Conservation (phyloP, 2,329 filamentous ascomycete genomes). For the Colletotrichum camelliae region DNA sequence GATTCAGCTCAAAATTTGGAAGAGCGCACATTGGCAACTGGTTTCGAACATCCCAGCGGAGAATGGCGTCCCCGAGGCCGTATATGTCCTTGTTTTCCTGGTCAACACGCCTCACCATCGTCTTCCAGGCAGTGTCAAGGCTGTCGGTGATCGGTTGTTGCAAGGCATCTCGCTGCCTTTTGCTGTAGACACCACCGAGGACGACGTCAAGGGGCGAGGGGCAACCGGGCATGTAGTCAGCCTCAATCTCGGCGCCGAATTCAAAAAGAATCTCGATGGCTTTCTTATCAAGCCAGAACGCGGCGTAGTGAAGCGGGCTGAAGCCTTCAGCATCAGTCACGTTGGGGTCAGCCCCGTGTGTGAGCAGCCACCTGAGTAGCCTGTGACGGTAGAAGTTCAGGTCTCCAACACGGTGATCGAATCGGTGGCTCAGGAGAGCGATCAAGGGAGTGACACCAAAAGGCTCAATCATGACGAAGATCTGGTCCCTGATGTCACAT, state of each 20-base stretch:
- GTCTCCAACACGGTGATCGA: neutral
- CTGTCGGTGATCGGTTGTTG: neutral
- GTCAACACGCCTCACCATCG: neutral
- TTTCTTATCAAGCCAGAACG: conserved; percentile 3
- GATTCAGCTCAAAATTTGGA: neutral
- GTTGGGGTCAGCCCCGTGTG: conserved; percentile 5
- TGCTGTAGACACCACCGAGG: neutral
- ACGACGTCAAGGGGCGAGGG: neutral
- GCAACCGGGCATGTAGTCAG: neutral
- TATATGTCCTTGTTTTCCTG: neutral
- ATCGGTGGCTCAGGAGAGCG: neutral
- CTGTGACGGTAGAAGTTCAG: neutral
- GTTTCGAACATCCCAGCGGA: neutral
- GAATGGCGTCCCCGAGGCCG: neutral
- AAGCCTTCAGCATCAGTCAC: neutral
- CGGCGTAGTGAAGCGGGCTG: conserved; percentile 1
- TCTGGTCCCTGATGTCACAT: neutral
- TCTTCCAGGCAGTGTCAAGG: neutral
- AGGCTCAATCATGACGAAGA: neutral
- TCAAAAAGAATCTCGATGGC: neutral
- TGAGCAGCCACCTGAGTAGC: conserved; percentile 2
- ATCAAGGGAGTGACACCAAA: neutral
- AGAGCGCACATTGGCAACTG: neutral
- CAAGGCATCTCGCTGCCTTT: neutral
- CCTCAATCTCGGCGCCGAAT: neutral